Evolutionary conservation across 257 asterid species (phyloP).

Genomic region (Nicotiana attenuata): DNA sequence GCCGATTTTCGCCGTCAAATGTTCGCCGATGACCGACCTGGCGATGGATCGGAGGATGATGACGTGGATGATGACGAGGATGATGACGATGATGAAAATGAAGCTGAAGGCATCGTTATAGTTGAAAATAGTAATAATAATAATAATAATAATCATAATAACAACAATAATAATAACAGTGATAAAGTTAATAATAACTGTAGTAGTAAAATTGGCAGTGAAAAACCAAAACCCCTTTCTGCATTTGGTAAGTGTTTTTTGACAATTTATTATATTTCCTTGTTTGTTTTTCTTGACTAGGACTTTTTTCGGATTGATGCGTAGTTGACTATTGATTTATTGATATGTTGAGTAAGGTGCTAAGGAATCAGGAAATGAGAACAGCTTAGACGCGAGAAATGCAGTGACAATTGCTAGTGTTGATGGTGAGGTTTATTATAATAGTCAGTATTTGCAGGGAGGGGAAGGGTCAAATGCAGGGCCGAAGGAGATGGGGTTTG

Average conservation of each 20-base stretch:
- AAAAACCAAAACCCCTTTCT: conserved; percentile 39
- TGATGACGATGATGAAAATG: conserved; percentile 36
- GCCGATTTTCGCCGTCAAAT: conserved; percentile 39
- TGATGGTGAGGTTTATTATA: conserved; percentile 46
- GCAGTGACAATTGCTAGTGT: conserved; percentile 31
- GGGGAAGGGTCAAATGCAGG: conserved; percentile 50
- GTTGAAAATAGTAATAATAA: conserved; percentile 24
- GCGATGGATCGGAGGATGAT: conserved; percentile 59
- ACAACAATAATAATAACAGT: background rate
- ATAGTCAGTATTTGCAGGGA: conserved; percentile 45
- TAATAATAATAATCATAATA: background rate
- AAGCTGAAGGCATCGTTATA: conserved; percentile 34
- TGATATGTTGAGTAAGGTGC: conserved; percentile 27
- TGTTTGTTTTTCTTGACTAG: background rate
- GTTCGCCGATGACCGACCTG: conserved; percentile 17
- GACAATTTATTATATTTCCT: background rate
- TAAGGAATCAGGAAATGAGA: conserved; percentile 45
- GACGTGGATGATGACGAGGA: conserved; percentile 39
- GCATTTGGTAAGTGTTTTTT: conserved; percentile 41
- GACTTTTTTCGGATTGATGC: background rate
- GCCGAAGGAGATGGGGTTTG: conserved; percentile 45
- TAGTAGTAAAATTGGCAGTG: conserved; percentile 29
- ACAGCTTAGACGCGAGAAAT: conserved; percentile 36
- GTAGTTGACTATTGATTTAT: background rate
- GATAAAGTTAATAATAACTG: conserved; percentile 10